These are phyloP conservation scores for Seiridium cupressi DNA, from an alignment of 2,329 filamentous ascomycete genomes.

Conservation along the genomic window DNA sequence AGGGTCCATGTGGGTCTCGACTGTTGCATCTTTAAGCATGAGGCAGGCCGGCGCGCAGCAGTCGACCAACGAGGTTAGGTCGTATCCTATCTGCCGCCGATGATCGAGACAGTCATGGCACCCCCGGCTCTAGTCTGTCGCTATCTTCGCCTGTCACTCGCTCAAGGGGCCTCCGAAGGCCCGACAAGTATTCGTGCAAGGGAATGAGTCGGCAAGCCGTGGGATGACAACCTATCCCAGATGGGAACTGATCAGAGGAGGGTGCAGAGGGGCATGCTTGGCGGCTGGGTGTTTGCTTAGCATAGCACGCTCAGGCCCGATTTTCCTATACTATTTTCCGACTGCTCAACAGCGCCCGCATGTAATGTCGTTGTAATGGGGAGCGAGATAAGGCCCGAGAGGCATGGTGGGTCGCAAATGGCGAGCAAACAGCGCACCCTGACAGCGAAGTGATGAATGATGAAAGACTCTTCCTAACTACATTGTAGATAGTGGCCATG, in stretches of 20 bases:
- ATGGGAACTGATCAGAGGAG: conserved; percentile 3
- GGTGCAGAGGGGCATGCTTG: background rate
- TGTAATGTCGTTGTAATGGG: too few species aligned
- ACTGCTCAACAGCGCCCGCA: too few species aligned
- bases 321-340: background rate
- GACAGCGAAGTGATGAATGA: too few species aligned
- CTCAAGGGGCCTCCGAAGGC: background rate
- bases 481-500: background rate
- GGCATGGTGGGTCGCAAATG: too few species aligned
- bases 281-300: background rate
- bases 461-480: background rate
- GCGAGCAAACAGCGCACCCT: too few species aligned
- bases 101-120: background rate
- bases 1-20: background rate
- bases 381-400: too few species aligned
- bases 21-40: background rate
- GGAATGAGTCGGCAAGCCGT: conserved; percentile 2
- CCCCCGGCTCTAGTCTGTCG: background rate
- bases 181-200: conserved; percentile 1
- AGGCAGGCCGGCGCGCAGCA: background rate
- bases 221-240: background rate
- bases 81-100: background rate
- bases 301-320: background rate
- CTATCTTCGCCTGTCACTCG: background rate
- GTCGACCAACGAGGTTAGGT: background rate